These are phyloP conservation scores for Theileria parva DNA, from an alignment of 169 alveolate genomes.

Conservation along the genomic window DNA sequence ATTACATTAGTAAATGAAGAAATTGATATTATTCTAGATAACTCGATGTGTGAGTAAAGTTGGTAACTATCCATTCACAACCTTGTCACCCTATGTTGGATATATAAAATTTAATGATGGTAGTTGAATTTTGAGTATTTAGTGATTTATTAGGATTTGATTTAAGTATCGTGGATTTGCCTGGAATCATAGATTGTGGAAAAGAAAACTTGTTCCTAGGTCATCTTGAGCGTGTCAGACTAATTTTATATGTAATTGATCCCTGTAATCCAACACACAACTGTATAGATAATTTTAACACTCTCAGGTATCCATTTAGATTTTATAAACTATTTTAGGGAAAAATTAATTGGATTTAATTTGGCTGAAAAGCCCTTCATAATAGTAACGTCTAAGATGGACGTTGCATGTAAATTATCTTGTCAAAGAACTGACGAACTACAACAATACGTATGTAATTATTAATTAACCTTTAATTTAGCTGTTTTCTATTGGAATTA, in stretches of 20 bases:
- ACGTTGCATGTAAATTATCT: conserved; percentile 20
- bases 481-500: conserved; percentile 21
- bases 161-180: conserved; percentile 54
- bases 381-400: conserved; percentile 59
- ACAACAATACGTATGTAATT: conserved; percentile 13
- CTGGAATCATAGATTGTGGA: conserved; percentile 57
- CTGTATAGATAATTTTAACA: conserved; percentile 38
- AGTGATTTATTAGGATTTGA: conserved; percentile 16
- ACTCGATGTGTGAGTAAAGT: conserved; percentile 55
- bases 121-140: not conserved
- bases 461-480: not conserved
- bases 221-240: conserved; percentile 60
- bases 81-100: conserved; percentile 55
- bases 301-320: conserved; percentile 19
- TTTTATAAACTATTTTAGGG: not conserved
- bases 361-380: conserved; percentile 46
- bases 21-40: conserved; percentile 22
- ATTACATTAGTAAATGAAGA: too few species aligned
- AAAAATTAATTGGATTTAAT: conserved; percentile 28
- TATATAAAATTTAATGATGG: conserved; percentile 52
- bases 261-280: conserved; percentile 40
- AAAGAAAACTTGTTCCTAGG: conserved; percentile 32
- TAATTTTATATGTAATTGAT: conserved; percentile 53
- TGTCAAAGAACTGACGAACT: conserved; percentile 32
- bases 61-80: conserved; percentile 64